phyloP scores from a whole-genome alignment of 176 grass and related monocot species.

The Oryza officinalis region DNA sequence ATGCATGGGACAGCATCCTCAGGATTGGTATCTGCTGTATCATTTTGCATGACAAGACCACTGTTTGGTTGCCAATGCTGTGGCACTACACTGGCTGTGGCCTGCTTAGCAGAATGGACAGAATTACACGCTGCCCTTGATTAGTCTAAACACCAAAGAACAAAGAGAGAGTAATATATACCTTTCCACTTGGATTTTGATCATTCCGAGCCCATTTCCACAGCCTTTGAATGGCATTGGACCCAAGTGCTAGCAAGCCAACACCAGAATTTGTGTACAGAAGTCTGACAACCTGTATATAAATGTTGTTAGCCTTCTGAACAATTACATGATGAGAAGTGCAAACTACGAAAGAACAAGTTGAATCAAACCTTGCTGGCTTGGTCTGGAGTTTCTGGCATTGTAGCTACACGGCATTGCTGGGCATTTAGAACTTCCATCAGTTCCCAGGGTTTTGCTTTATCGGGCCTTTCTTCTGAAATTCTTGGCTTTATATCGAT shows the following conservation, averaged over 20 bases:
- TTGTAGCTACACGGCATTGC: conserved; percentile 77
- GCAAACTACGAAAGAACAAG: conserved; percentile 29
- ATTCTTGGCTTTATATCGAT: conserved; percentile 76
- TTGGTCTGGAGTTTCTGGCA: conserved; percentile 86
- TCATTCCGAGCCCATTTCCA: conserved; percentile 90
- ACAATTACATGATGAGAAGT: conserved; percentile 15
- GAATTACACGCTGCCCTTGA: conserved; percentile 26
- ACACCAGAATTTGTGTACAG: conserved; percentile 91
- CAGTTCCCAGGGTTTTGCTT: conserved; percentile 67
- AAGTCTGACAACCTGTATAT: conserved; percentile 77
- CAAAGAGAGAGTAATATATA: conserved; percentile 36
- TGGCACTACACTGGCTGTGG: conserved; percentile 76
- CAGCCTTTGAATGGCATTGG: conserved; percentile 85
- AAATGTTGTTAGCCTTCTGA: conserved; percentile 25
- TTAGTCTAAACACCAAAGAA: conserved; percentile 38
- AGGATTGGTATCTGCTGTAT: conserved; percentile 62
- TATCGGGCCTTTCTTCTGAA: conserved; percentile 83
- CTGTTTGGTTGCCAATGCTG: conserved; percentile 93
- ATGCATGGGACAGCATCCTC: conserved; percentile 90
- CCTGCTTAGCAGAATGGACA: conserved; percentile 55
- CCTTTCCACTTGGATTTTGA: conserved; percentile 88
- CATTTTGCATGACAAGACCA: conserved; percentile 94
- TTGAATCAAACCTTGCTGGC: conserved; percentile 59
- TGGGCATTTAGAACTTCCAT: conserved; percentile 77
- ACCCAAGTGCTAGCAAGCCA: conserved; percentile 87